Percentiles rank a stretch among this genome's conserved stretches.
Conservation (phyloP, 2,329 filamentous ascomycete species). For the Lachnellula willkommii region DNA sequence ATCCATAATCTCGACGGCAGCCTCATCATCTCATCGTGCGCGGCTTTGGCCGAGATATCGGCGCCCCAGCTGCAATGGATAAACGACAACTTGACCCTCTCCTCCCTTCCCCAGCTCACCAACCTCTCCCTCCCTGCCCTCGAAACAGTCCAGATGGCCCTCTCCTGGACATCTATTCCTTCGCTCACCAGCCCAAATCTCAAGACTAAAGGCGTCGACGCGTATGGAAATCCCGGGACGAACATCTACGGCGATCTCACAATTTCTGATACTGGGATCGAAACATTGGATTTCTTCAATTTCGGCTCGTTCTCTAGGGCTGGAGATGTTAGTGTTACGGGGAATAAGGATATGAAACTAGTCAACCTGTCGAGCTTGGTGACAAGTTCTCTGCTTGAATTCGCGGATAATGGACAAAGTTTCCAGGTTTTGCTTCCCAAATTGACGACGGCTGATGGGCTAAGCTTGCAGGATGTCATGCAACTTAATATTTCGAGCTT, state of each 20-base stretch:
- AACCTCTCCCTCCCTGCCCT: conserved; percentile 5
- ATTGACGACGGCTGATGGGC: not conserved
- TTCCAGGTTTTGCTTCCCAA: not conserved
- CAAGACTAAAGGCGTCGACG: not conserved
- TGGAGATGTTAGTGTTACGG: conserved; percentile 1
- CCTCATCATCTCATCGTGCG: not conserved
- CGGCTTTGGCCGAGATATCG: conserved; percentile 2
- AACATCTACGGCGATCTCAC: conserved; percentile 7
- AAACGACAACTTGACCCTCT: conserved; percentile 9
- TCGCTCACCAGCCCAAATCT: not conserved
- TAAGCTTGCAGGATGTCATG: not conserved
- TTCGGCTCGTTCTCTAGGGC: conserved; percentile 2
- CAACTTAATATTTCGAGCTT: not conserved
- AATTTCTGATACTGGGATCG: conserved; percentile 4
- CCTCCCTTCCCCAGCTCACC: conserved; percentile 3
- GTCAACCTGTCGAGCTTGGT: conserved; percentile 5
- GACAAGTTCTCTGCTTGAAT: not conserved
- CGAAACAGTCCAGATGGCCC: conserved; percentile 1
- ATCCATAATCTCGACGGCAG: conserved; percentile 1
- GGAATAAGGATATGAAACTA: conserved; percentile 2
- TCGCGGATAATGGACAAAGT: conserved; percentile 3
- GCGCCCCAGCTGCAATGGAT: conserved; percentile 5
- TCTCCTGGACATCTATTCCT: not conserved
- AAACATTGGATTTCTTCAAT: conserved; percentile 8
- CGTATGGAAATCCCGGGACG: conserved; percentile 2